These are phyloP conservation scores for Nepenthes gracilis DNA, from an alignment of 148 eudicot genomes.

Conservation along the genomic window DNA sequence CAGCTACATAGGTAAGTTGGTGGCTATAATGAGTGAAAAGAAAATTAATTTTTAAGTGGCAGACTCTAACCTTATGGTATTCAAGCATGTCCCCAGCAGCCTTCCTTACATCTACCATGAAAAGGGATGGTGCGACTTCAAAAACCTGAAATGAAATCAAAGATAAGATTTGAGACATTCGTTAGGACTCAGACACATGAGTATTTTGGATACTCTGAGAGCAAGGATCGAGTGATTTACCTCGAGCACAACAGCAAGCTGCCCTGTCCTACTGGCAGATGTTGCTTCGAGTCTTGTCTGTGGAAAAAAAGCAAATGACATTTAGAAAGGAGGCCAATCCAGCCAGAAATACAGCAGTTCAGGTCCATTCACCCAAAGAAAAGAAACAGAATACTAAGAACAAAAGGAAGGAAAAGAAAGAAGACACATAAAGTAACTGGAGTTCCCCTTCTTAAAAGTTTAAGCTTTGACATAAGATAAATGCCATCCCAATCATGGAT, in stretches of 20 bases:
- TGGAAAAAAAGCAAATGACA: conserved; percentile 1
- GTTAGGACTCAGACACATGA: not conserved
- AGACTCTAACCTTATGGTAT: conserved; percentile 45
- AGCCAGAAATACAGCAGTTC: no score
- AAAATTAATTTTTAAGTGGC: no score
- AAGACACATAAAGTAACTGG: no score
- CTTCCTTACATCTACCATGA: conserved; percentile 86
- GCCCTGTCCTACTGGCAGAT: conserved; percentile 54
- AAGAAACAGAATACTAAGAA: not conserved
- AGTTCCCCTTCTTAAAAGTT: no score
- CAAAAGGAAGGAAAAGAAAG: no score
- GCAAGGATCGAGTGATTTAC: conserved; percentile 12
- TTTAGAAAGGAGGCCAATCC: no score
- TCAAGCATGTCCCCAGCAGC: conserved; percentile 64
- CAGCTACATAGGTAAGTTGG: no score
- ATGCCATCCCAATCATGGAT: no score
- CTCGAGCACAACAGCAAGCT: conserved; percentile 85
- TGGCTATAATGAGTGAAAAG: no score
- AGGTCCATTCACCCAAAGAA: not conserved
- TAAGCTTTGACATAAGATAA: no score
- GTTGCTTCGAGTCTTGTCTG: conserved; percentile 93
- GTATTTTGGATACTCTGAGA: no score
- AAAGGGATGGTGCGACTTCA: conserved; percentile 94
- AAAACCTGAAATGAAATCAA: conserved; percentile 34
- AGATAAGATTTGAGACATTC: no score